Percentiles rank a stretch among this genome's conserved stretches.
These are phyloP conservation scores for Stentor roeselii DNA, from an alignment of 73 alveolate genomes.

Conservation along the genomic window DNA sequence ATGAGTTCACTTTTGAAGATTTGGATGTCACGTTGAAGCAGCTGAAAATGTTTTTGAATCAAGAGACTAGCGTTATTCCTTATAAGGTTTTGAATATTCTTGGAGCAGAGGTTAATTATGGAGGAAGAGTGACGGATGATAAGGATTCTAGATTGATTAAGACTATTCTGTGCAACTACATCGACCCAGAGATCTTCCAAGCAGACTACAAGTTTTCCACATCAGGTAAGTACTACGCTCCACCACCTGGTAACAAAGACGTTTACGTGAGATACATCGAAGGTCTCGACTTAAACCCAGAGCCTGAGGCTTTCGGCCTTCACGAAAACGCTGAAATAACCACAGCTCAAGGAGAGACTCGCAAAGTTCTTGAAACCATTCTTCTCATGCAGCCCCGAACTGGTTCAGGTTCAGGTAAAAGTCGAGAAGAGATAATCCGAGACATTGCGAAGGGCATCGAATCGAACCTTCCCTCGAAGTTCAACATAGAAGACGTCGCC, in stretches of 20 bases:
- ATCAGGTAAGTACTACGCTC: constrained; percentile 90
- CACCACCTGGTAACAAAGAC: constrained; percentile 94
- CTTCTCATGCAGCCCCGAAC: constrained; percentile 94
- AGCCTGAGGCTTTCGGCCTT: constrained; percentile 99
- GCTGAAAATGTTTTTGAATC: constrained; percentile 96
- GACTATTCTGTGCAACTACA: constrained; percentile 93
- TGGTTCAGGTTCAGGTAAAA: constrained; percentile 87
- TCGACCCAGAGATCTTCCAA: constrained; percentile 84
- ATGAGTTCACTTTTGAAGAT: constrained; percentile 99
- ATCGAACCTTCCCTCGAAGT: constrained; percentile 90
- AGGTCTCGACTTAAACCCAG: constrained; percentile 92
- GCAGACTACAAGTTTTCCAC: constrained; percentile 87
- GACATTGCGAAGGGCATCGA: constrained; percentile 80
- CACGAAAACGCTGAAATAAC: constrained; percentile 99
- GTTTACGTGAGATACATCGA: constrained; percentile 96
- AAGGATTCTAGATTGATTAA: constrained; percentile 89
- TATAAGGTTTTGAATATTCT: constrained; percentile 97
- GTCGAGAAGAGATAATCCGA: constrained; percentile 91
- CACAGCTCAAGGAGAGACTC: constrained; percentile 94
- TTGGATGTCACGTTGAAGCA: constrained; percentile 97
- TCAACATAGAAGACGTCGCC: constrained; percentile 91
- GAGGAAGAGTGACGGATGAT: constrained; percentile 99
- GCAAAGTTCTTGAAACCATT: constrained; percentile 88
- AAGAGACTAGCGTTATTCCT: constrained; percentile 67
- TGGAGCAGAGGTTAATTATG: constrained; percentile 99